A percentile compares a stretch with the other conserved stretches of the same genome.
Evolutionary conservation across 257 asterid species (phyloP).

Genomic region (Fraxinus excelsior): DNA sequence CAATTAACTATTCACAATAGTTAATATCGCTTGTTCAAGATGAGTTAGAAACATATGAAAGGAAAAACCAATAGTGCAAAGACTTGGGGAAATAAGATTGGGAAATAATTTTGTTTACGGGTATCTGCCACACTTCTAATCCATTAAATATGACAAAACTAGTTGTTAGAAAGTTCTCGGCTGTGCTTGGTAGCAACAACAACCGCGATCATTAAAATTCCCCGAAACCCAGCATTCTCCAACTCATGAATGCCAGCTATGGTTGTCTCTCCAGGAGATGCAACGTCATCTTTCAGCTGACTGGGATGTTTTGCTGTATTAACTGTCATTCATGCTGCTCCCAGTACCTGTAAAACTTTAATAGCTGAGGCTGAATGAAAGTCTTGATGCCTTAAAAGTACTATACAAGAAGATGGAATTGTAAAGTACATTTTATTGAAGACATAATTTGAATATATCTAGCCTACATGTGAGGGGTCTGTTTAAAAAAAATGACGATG

Average conservation of each 20-base stretch:
- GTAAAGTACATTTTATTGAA: neutral
- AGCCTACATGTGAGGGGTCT: neutral
- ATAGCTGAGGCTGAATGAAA: neutral
- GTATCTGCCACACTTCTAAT: neutral
- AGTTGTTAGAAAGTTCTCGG: constrained; percentile 67
- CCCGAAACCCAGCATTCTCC: constrained; percentile 52
- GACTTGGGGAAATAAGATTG: neutral
- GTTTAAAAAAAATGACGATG: neutral
- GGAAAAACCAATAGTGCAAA: too few species aligned
- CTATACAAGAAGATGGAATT: neutral
- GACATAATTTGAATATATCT: neutral
- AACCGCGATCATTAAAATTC: constrained; percentile 83
- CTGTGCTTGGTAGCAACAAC: constrained; percentile 93
- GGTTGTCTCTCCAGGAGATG: constrained; percentile 93
- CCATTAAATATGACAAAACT: constrained; percentile 6
- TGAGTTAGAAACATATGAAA: too few species aligned
- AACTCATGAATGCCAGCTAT: constrained; percentile 88
- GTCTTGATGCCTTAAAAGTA: neutral
- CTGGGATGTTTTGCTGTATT: constrained; percentile 77
- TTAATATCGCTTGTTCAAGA: too few species aligned
- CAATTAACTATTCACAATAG: neutral
- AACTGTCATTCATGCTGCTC: constrained; percentile 83
- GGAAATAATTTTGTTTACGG: neutral
- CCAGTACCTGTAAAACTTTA: constrained; percentile 62
- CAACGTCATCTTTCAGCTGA: constrained; percentile 87